Evolutionary conservation across 202 grass and related monocot genomes (phyloP), one percentile per base, ranked within the genome.

Genomic region (Eragrostis tef): DNA sequence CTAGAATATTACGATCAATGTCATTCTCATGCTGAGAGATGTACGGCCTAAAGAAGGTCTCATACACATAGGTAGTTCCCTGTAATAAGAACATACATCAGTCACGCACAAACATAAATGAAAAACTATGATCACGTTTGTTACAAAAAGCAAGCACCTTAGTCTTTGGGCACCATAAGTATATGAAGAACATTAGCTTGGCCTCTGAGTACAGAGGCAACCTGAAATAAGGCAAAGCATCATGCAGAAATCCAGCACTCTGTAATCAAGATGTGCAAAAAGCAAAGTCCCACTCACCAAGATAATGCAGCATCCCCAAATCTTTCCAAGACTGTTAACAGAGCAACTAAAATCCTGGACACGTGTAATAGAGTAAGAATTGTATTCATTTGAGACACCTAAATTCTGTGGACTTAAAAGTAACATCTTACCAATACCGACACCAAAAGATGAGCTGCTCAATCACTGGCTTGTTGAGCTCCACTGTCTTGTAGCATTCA

Each of bases 361-460:
- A 87, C 41, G 36, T 2, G 44, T 69, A 52, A 50, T 17, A 19
- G 13, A 52, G 15, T 52, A 7, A 56, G 52, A 20, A 56, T 20
- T 7, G 15, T 20, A 56, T 56, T 56, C 52, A 56, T 56, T n/a
- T 56, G 5, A 1, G 69, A 54, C 9, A 64, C 15, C 19, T 41
- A 7, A 68, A 16, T 65, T n/a, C 17, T 19, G 15, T 9, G 16
- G 52, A 56, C 21, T 56, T 39, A 39, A 9, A 20, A 56, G 21
- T 56, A 56, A 11, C 53, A 52, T 31, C 75, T 42, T 84, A 93
- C 93, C 88, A 97, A 74, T 97, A 97, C 57, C 93, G 93, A 78
- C 93, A 96, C 90, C 90, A 96, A 75, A 96, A 93, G 50, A 92
- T 79, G 71, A 96, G 86, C 70, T 91, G 88, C 84, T 90, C 90